Percentiles rank a stretch among this genome's conserved stretches.
Evolutionary conservation across 2,329 filamentous ascomycete genomes (phyloP).

Genomic region (Xylariaceae sp.): DNA sequence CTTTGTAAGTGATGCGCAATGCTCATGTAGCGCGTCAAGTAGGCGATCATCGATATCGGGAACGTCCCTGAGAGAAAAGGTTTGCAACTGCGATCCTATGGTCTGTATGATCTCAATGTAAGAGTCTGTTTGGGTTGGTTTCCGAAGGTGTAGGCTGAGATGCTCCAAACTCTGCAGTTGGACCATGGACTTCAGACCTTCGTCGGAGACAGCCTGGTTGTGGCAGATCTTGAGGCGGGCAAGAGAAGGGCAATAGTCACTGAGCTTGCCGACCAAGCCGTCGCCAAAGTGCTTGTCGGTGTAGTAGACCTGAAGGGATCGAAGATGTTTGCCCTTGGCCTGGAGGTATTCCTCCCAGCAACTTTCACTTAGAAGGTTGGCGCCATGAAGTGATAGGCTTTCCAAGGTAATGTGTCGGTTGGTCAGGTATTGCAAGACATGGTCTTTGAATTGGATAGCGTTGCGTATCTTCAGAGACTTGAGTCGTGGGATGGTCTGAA

Average conservation of each 20-base stretch:
- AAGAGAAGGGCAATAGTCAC: conserved; percentile 58
- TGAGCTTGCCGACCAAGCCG: conserved; percentile 55
- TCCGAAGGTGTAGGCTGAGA: conserved; percentile 62
- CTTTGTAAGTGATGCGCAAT: conserved; percentile 63
- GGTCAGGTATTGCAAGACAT: conserved; percentile 72
- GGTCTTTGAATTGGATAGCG: conserved; percentile 86
- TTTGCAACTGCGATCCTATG: conserved; percentile 61
- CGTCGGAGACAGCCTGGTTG: conserved; percentile 65
- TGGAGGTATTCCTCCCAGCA: conserved; percentile 67
- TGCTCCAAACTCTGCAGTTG: conserved; percentile 60
- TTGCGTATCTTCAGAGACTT: conserved; percentile 69
- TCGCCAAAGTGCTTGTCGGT: conserved; percentile 78
- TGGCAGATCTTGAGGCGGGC: conserved; percentile 71
- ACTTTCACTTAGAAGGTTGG: conserved; percentile 72
- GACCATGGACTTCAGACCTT: conserved; percentile 58
- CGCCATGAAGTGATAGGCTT: conserved; percentile 70
- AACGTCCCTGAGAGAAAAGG: conserved; percentile 69
- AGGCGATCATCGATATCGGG: conserved; percentile 59
- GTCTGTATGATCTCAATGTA: conserved; percentile 54
- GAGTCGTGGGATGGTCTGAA: conserved; percentile 64
- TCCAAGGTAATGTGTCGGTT: conserved; percentile 63
- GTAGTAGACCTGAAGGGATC: conserved; percentile 69
- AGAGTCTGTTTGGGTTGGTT: conserved; percentile 45
- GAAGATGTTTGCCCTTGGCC: conserved; percentile 56
- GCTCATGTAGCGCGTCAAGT: conserved; percentile 60